A percentile compares a stretch with the other conserved stretches of the same genome.
These are phyloP conservation scores for Ophiostoma australiae DNA, from an alignment of 2,329 filamentous ascomycete genomes.

Conservation along the genomic window DNA sequence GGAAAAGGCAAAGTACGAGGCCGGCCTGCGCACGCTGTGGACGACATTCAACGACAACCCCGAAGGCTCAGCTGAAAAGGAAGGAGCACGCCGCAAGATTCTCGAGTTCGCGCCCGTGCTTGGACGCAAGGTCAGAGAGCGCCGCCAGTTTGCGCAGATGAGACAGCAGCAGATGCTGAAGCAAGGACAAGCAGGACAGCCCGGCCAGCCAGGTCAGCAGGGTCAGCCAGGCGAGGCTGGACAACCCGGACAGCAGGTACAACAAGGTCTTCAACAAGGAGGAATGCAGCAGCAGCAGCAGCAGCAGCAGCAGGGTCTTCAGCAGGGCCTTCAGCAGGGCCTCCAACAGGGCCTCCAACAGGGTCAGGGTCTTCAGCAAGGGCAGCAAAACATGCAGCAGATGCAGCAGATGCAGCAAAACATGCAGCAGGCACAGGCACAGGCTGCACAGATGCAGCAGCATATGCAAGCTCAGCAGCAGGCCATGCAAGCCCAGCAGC, in stretches of 20 bases:
- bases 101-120: constrained; percentile 57
- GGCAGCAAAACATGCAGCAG: constrained; percentile 20
- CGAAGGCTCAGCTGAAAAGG: constrained; percentile 46
- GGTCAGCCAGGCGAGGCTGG: constrained; percentile 3
- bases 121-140: constrained; percentile 26
- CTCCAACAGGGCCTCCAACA: constrained; percentile 16
- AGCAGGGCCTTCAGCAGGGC: constrained; percentile 23
- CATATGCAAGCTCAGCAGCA: constrained; percentile 21
- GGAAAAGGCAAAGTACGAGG: constrained; percentile 56
- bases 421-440: constrained; percentile 19
- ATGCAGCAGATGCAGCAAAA: constrained; percentile 24
- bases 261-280: constrained; percentile 17
- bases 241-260: constrained; percentile 20
- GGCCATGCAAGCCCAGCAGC: constrained; percentile 24
- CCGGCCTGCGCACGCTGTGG: constrained; percentile 52
- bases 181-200: constrained; percentile 20
- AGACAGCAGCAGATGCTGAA: constrained; percentile 18
- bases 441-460: constrained; percentile 19
- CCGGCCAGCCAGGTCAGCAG: constrained; percentile 2
- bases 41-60: constrained; percentile 46
- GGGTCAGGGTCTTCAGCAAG: constrained; percentile 17
- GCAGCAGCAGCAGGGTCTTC: constrained; percentile 20
- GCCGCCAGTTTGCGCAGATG: constrained; percentile 22
- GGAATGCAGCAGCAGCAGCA: constrained; percentile 16
- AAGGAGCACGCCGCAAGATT: constrained; percentile 53